These are phyloP conservation scores for Epichloe scottii DNA, from an alignment of 2,329 filamentous ascomycete species.

Conservation along the genomic window DNA sequence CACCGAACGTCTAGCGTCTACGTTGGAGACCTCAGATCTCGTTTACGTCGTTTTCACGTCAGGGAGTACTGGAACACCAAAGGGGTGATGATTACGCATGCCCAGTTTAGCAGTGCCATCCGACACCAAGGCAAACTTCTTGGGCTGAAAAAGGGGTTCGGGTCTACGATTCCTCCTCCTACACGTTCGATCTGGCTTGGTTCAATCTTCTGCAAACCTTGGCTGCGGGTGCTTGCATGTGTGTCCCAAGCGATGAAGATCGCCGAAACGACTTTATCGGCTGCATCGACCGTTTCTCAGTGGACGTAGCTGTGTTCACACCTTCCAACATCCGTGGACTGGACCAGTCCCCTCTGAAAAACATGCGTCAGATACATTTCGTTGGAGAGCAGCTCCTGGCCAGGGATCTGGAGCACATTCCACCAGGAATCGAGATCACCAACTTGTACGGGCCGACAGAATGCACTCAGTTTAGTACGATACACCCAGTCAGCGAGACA, in stretches of 20 bases:
- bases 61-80: conserved; percentile 13
- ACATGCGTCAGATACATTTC: neutral
- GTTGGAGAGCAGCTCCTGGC: neutral
- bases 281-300: conserved; percentile 10
- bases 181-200: conserved; percentile 4
- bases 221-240: too few species aligned
- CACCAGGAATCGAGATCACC: too few species aligned
- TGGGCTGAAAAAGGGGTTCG: neutral
- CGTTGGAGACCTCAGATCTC: neutral
- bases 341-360: too few species aligned
- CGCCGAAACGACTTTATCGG: too few species aligned
- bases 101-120: neutral
- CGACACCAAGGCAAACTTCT: too few species aligned
- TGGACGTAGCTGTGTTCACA: conserved; percentile 33
- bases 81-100: conserved; percentile 14
- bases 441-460: neutral
- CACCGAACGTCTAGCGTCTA: neutral
- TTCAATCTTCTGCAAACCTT: too few species aligned
- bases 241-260: too few species aligned
- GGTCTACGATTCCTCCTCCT: conserved; percentile 7
- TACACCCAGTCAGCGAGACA: too few species aligned
- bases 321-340: conserved; percentile 14
- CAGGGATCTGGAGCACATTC: too few species aligned
- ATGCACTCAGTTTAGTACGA: too few species aligned
- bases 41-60: conserved; percentile 12